Conservation (phyloP, 495 filamentous ascomycete genomes). For the Astrothelium subdiscretum region DNA sequence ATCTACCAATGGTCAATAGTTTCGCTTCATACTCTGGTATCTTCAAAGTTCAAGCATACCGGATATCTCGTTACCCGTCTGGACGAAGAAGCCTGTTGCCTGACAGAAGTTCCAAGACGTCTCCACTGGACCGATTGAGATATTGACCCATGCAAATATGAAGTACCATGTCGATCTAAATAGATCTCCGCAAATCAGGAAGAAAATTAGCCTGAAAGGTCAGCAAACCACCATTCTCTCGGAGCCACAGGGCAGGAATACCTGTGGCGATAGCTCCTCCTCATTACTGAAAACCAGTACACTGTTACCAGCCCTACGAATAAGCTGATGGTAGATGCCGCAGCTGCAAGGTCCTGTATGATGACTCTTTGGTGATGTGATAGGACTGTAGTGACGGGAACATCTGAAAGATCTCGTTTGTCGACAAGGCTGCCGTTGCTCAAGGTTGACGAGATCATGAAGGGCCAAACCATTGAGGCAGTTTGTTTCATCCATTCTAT, state of each 20-base stretch:
- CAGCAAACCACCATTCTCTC: slow-evolving; percentile 2
- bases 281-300: slow-evolving; percentile 68
- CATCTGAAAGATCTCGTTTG: not conserved
- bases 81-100: slow-evolving; percentile 51
- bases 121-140: slow-evolving; percentile 32
- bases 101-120: slow-evolving; percentile 51
- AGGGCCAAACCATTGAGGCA: not conserved
- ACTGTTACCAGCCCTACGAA: slow-evolving; percentile 38
- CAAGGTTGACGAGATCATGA: not conserved
- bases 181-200: slow-evolving; percentile 57
- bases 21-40: not conserved
- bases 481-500: not conserved
- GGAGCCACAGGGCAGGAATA: slow-evolving; percentile 26
- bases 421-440: not conserved
- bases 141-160: slow-evolving; percentile 45
- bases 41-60: slow-evolving; percentile 21
- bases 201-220: slow-evolving; percentile 50
- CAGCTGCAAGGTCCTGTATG: slow-evolving; percentile 21
- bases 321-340: slow-evolving; percentile 40
- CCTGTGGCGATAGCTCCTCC: slow-evolving; percentile 62
- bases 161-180: slow-evolving; percentile 56
- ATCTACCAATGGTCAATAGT: slow-evolving; percentile 31
- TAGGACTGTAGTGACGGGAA: slow-evolving; percentile 9
- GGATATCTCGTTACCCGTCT: slow-evolving; percentile 53
- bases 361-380: slow-evolving; percentile 11